Evolutionary conservation across 305 asterid species (phyloP).

Genomic region (Fraxinus greggii): DNA sequence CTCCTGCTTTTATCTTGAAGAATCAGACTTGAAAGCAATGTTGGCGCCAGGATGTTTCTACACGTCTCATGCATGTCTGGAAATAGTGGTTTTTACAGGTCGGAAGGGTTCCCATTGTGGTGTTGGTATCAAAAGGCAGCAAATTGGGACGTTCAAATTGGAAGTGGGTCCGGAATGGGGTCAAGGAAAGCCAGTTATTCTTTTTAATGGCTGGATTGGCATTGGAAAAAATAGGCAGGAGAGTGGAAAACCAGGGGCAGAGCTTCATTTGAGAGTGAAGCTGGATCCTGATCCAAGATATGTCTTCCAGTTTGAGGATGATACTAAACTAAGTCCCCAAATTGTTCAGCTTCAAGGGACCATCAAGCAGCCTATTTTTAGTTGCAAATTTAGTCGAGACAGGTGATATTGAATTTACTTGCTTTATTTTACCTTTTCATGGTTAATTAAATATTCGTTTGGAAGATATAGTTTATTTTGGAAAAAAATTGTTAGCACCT

Average conservation of each 20-base stretch:
- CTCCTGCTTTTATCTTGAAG: slow-evolving; percentile 81
- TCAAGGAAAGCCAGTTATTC: slow-evolving; percentile 70
- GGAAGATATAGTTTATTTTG: not conserved
- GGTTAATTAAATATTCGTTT: not conserved
- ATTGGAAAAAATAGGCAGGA: slow-evolving; percentile 75
- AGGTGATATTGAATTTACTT: slow-evolving; percentile 44
- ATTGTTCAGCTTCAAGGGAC: slow-evolving; percentile 86
- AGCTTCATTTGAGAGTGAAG: slow-evolving; percentile 83
- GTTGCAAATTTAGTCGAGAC: slow-evolving; percentile 89
- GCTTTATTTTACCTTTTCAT: slow-evolving; percentile 2
- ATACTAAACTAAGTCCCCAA: slow-evolving; percentile 75
- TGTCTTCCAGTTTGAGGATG: slow-evolving; percentile 81
- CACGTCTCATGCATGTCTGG: slow-evolving; percentile 63
- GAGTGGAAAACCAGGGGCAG: slow-evolving; percentile 60
- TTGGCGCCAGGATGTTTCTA: slow-evolving; percentile 74
- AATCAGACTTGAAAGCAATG: slow-evolving; percentile 71
- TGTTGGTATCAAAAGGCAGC: slow-evolving; percentile 71
- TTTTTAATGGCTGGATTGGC: slow-evolving; percentile 82
- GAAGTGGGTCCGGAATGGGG: slow-evolving; percentile 86
- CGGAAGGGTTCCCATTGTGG: slow-evolving; percentile 77
- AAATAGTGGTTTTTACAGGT: slow-evolving; percentile 72
- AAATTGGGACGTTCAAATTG: slow-evolving; percentile 71
- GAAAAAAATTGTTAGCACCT: not conserved
- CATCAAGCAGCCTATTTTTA: slow-evolving; percentile 78
- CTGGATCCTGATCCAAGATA: slow-evolving; percentile 93